Percentiles rank a stretch among this genome's conserved stretches.
Conservation (phyloP, 2,329 filamentous ascomycete species). For the Zelopaecilomyces penicillatus region DNA sequence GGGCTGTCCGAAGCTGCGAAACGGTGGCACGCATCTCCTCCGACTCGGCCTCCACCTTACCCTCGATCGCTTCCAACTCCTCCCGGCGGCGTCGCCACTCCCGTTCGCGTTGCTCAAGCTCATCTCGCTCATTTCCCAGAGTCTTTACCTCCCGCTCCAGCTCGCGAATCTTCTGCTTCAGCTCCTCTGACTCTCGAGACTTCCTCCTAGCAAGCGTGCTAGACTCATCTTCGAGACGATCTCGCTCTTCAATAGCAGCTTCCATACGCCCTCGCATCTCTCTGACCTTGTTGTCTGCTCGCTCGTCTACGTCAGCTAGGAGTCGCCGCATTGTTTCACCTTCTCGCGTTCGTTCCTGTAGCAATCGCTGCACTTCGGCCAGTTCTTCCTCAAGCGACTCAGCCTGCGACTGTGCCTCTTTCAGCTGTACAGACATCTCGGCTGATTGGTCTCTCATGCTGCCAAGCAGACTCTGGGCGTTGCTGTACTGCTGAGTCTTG, state of each 20-base stretch:
- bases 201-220: conserved; percentile 67
- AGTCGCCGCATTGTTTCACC: conserved; percentile 90
- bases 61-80: conserved; percentile 64
- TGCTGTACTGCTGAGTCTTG: conserved; percentile 77
- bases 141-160: conserved; percentile 68
- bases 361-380: conserved; percentile 74
- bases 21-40: conserved; percentile 70
- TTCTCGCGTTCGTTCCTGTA: conserved; percentile 82
- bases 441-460: conserved; percentile 90
- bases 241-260: conserved; percentile 83
- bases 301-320: conserved; percentile 75
- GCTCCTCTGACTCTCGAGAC: conserved; percentile 77
- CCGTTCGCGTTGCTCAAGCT: conserved; percentile 63
- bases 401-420: conserved; percentile 72
- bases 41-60: conserved; percentile 63
- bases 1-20: conserved; percentile 64
- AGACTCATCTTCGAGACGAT: conserved; percentile 85
- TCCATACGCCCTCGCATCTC: conserved; percentile 89
- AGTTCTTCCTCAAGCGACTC: conserved; percentile 90
- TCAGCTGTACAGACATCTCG: conserved; percentile 84
- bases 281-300: conserved; percentile 70
- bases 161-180: conserved; percentile 70
- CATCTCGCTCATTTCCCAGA: conserved; percentile 66
- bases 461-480: conserved; percentile 73
- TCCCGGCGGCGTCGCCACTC: conserved; percentile 67